phyloP scores from a whole-genome alignment of 805 yeast genomes.

The Cyberlindnera maritima region DNA sequence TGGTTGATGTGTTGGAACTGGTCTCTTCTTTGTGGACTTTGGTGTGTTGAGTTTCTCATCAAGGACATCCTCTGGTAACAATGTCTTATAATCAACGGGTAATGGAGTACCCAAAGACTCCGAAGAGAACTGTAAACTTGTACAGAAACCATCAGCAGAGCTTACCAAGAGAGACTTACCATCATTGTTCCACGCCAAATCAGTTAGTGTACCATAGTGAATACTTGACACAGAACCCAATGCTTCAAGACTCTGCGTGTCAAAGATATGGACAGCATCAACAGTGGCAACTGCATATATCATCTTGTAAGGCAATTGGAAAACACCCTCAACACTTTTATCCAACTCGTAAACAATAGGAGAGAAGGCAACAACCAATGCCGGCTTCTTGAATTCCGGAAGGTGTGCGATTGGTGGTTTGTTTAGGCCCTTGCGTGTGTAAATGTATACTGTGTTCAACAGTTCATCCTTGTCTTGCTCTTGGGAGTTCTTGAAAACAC shows the following conservation, averaged over 20 bases:
- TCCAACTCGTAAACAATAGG: conserved; percentile 55
- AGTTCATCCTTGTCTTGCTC: conserved; percentile 35
- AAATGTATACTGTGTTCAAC: conserved; percentile 75
- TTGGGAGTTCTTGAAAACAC: conserved; percentile 44
- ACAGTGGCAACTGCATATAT: conserved; percentile 92
- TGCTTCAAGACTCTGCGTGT: conserved; percentile 68
- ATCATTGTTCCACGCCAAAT: conserved; percentile 77
- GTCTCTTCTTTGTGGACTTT: conserved; percentile 6
- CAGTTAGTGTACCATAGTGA: conserved; percentile 89
- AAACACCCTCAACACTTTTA: conserved; percentile 28
- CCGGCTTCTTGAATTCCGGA: conserved; percentile 80
- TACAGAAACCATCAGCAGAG: conserved; percentile 92
- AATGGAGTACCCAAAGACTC: conserved; percentile 55
- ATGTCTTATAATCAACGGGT: conserved; percentile 25
- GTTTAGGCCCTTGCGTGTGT: conserved; percentile 65
- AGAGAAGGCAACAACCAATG: conserved; percentile 76
- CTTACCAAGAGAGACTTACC: conserved; percentile 70
- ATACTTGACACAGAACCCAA: conserved; percentile 72
- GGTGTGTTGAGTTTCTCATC: conserved; percentile 14
- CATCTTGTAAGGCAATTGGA: conserved; percentile 72
- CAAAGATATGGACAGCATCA: conserved; percentile 78
- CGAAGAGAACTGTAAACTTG: conserved; percentile 54
- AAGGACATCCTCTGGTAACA: conserved; percentile 12
- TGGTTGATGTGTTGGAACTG: background rate
- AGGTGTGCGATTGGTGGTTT: conserved; percentile 73